phyloP scores from a whole-genome alignment of 75 land plant species.

The Sequoia sempervirens region DNA sequence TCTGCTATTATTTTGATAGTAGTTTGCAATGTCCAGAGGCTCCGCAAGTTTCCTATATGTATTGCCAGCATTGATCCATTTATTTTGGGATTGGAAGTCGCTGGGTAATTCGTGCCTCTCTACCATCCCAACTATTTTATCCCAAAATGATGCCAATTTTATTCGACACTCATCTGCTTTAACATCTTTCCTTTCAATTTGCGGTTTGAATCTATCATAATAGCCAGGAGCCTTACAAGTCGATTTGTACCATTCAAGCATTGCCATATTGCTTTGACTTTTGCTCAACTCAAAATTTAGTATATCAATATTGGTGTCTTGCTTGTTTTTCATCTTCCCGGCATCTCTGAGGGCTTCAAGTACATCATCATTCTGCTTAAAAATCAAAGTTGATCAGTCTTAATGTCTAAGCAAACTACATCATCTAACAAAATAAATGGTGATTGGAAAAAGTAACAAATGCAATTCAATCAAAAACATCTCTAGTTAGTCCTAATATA shows the following conservation, averaged over 20 bases:
- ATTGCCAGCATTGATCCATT: no score
- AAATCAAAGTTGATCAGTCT: not conserved
- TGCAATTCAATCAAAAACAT: no score
- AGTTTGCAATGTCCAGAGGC: no score
- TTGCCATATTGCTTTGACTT: not conserved
- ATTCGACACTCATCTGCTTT: not conserved
- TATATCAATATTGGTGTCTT: not conserved
- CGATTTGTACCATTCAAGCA: not conserved
- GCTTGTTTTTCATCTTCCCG: not conserved
- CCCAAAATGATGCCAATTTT: not conserved
- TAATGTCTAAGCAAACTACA: not conserved
- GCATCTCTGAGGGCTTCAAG: not conserved
- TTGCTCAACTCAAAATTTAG: not conserved
- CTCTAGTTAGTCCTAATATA: no score
- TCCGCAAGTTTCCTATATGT: no score
- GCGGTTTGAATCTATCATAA: not conserved
- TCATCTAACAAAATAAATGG: no score
- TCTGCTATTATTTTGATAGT: not conserved
- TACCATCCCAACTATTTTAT: no score
- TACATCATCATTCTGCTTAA: not conserved
- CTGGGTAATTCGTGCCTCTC: no score
- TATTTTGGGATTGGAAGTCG: no score
- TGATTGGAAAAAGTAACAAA: no score
- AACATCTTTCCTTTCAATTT: not conserved
- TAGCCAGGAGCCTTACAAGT: not conserved